Base-by-base conservation (phyloP, 768 basidiomycete genomes). In the Dacryopinax spathularia region DNA sequence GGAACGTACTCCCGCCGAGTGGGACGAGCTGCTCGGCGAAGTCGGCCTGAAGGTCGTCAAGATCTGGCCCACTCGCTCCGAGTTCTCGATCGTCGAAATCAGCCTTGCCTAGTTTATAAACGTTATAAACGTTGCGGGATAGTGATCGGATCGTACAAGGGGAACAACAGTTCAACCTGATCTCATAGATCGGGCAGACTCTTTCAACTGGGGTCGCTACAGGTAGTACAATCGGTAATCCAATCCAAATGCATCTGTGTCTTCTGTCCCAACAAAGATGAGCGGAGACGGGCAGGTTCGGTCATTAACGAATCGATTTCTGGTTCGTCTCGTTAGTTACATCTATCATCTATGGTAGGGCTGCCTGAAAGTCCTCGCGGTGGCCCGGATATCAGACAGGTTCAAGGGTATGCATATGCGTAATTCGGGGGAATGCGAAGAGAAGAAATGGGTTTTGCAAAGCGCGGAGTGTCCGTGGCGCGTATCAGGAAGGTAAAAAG, bases 1-100 rank as follows among this genome's bases (percentile, higher is more conserved):
- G 65, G 80, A 81, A 63, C 76, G 81, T 5, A 76, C 75, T 0
- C 60, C 81, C 13, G 66, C 74, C 1, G 75, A 80, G 3, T 78
- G 18, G 43, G 31, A 31, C 22, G 29, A n/a, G 34, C 12, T 22
- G 31, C 27, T 59, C 65, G 61, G 22, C 64, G 65, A 63, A 20
- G 70, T 73, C 16, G 76, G 73, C 2, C 66, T 79, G 59, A 66
- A 71, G 27, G 76, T 78, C 60, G 74, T 72, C 25, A 77, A 76
- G 64, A 63, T 77, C 9, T 78, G 76, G 76, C 29, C 48, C 13
- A 56, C 48, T 15, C 25, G 48, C 25, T 27, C 48, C 5, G 48
- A 56, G 48, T 56, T 56, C 48, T 56, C 48, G 25, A 29, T 56
- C 18, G 48, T 56, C 22, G 48, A 56, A 29, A 56, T 56, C 48